A percentile compares a stretch with the other conserved stretches of the same genome.
Conservation (phyloP, 1,139 yeast genomes). For the Yamadazyma membranifaciens region DNA sequence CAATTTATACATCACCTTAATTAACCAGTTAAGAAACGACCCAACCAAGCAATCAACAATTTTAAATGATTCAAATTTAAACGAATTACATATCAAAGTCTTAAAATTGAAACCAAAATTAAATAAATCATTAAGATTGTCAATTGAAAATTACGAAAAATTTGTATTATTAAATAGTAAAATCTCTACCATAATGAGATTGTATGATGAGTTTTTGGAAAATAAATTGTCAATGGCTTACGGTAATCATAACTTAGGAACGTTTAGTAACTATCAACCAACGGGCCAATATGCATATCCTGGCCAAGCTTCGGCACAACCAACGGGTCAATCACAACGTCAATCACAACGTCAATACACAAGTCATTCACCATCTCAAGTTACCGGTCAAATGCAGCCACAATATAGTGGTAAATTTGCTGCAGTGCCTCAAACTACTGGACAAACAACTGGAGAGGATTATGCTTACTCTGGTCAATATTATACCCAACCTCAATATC, state of each 20-base stretch:
- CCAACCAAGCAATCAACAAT: slow-evolving; percentile 50
- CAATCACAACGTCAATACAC: slow-evolving; percentile 4
- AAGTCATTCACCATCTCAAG: not conserved
- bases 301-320: slow-evolving; percentile 1
- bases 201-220: slow-evolving; percentile 79
- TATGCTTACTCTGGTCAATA: not conserved
- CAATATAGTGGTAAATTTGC: slow-evolving; percentile 2
- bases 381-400: not conserved
- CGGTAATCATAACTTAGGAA: slow-evolving; percentile 24
- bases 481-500: not conserved
- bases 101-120: slow-evolving; percentile 72
- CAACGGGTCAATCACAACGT: slow-evolving; percentile 3
- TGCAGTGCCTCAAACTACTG: not conserved
- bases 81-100: slow-evolving; percentile 64
- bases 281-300: slow-evolving; percentile 1
- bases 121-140: slow-evolving; percentile 59
- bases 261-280: slow-evolving; percentile 3
- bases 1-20: slow-evolving; percentile 64
- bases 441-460: not conserved
- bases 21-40: slow-evolving; percentile 53
- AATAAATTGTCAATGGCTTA: slow-evolving; percentile 55
- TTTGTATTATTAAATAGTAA: slow-evolving; percentile 80
- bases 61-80: slow-evolving; percentile 59
- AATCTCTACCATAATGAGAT: slow-evolving; percentile 71
- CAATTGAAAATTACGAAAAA: slow-evolving; percentile 66